Percentiles rank a stretch among this genome's conserved stretches.
These are phyloP conservation scores for Mycocentrospora acerina DNA, from an alignment of 2,329 filamentous ascomycete species.

Conservation along the genomic window DNA sequence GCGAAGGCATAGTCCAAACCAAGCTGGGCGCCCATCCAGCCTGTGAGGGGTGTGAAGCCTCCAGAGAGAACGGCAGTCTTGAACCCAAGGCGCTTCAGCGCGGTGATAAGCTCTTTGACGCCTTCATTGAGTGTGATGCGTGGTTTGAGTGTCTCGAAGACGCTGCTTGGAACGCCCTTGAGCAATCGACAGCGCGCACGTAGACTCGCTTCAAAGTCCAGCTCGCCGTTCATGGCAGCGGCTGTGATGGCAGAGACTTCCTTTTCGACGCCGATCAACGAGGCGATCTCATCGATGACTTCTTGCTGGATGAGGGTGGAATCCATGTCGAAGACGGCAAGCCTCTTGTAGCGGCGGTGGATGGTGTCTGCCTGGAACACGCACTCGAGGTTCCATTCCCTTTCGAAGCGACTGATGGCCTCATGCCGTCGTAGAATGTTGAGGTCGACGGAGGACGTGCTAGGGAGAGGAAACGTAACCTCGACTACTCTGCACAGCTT, in stretches of 20 bases:
- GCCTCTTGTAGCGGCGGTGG: constrained; percentile 75
- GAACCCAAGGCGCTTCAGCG: constrained; percentile 75
- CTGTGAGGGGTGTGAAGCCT: constrained; percentile 85
- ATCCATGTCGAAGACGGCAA: constrained; percentile 99
- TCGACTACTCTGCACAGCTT: constrained; percentile 66
- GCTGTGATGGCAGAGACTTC: constrained; percentile 86
- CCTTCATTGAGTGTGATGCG: constrained; percentile 81
- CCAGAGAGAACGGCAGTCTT: constrained; percentile 90
- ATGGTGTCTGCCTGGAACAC: constrained; percentile 73
- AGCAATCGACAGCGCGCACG: constrained; percentile 78
- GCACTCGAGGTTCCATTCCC: constrained; percentile 86
- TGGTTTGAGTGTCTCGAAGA: constrained; percentile 76
- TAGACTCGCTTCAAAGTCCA: constrained; percentile 86
- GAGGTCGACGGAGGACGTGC: constrained; percentile 54
- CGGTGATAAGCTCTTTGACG: constrained; percentile 70
- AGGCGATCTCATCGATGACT: constrained; percentile 93
- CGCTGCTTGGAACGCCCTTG: constrained; percentile 73
- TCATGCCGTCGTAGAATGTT: constrained; percentile 76
- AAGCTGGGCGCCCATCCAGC: constrained; percentile 78
- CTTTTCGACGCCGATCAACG: constrained; percentile 77
- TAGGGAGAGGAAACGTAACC: constrained; percentile 61
- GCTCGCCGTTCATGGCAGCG: constrained; percentile 91
- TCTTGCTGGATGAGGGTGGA: constrained; percentile 96
- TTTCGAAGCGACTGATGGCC: constrained; percentile 76
- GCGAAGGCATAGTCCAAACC: constrained; percentile 87